A percentile compares a stretch with the other conserved stretches of the same genome.
Conservation (phyloP, 192 early-diverging fungal genomes). For the Rhizoclosmatium globosum region DNA sequence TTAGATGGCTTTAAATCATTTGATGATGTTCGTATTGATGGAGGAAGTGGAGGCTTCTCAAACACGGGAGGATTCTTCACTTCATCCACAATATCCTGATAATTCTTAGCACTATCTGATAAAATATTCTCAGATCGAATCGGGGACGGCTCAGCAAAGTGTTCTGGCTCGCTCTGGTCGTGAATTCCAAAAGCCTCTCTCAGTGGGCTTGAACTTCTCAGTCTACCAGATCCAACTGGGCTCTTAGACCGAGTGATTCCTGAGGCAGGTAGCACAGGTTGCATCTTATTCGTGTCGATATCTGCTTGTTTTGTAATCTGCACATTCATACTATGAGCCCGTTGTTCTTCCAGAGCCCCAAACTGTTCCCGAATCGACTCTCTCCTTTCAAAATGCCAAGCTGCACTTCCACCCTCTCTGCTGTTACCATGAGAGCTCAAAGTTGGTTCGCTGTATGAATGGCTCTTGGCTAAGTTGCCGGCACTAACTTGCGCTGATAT, state of each 20-base stretch:
- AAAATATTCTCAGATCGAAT: neutral
- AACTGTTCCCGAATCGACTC: too few relatives aligned
- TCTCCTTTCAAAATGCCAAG: too few relatives aligned
- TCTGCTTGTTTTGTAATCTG: too few relatives aligned
- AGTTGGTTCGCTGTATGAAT: too few relatives aligned
- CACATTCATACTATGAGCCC: too few relatives aligned
- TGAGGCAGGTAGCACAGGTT: too few relatives aligned
- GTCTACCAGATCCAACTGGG: neutral
- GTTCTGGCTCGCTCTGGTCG: conserved; percentile 17
- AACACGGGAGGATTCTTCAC: neutral
- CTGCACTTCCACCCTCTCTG: too few relatives aligned
- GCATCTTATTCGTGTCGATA: too few relatives aligned
- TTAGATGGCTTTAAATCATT: neutral
- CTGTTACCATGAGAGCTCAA: too few relatives aligned
- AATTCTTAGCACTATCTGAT: neutral
- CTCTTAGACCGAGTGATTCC: too few relatives aligned
- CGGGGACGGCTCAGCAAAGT: conserved; percentile 3
- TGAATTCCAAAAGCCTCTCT: conserved; percentile 3
- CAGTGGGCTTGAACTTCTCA: conserved; percentile 16
- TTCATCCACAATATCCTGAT: neutral
- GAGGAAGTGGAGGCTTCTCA: neutral
- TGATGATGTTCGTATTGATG: neutral
- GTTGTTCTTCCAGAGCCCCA: too few relatives aligned
- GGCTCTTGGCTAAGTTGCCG: too few relatives aligned
- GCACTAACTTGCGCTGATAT: neutral